Base-by-base conservation (phyloP, 257 asterid species). In the Nyctanthes arbortristis region DNA sequence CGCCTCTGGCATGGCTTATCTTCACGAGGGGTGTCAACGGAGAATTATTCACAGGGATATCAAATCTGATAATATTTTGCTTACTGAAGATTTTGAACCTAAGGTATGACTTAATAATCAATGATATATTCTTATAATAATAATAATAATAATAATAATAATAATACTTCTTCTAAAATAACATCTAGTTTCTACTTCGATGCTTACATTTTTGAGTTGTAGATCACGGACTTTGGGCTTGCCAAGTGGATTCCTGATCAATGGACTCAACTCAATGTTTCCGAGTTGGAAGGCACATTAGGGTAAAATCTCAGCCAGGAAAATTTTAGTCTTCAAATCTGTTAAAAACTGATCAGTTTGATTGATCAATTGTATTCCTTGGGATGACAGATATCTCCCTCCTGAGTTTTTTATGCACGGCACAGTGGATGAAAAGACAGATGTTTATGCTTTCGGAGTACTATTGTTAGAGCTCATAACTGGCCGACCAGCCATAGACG, bases 211-310 rank as follows among this genome's bases (percentile, higher is more conserved):
- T 45, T 70, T 65, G 72, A 45, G 63, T 61, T 58, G 84, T 82
- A 93, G 99, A 91, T 94, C 68, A 86, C 97, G 36, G 97, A 94
- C 76, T 91, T 94, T 37, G 99, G 99, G 62, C 93, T 94, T 25
- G 96, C 97, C 30, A 94, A 91, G 74, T 94, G 97, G 99, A 96
- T 94, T 66, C 99, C 99, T 1, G 97, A 94, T 59, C 91, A 94
- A 63, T 91, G 97, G 97, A 88, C 90, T 74, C 97, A 91, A 83
- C 84, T 94, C 63, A 89, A 80, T 24, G 92, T 89, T 73, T 81
- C 96, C 4, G 88, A 89, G 68, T 81, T 84, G 69, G 98, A 94
- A 85, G 98, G 99, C 81, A 91, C 99, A 67, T 91, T 94, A 54
- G 98, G 98, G 97, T 88, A 45, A n/a, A 32, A 20, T 49, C 10